A percentile compares a stretch with the other conserved stretches of the same genome.
Evolutionary conservation across 2,329 filamentous ascomycete species (phyloP).

Genomic region (Periconia digitata): DNA sequence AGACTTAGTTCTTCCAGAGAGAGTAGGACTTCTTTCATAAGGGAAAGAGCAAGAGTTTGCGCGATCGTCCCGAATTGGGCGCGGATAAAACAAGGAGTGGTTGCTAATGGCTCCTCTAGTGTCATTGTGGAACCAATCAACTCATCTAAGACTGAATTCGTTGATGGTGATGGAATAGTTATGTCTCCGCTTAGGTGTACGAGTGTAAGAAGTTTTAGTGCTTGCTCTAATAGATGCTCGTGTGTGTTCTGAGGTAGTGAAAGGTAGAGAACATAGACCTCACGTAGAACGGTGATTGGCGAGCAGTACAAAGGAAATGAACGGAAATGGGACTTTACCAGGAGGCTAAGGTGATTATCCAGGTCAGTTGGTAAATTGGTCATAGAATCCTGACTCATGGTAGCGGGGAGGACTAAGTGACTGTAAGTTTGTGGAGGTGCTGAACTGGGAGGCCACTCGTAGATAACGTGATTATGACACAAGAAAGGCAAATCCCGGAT

Average conservation of each 20-base stretch:
- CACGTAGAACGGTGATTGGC: conserved; percentile 32
- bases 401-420: conserved; percentile 40
- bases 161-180: conserved; percentile 20
- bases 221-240: conserved; percentile 29
- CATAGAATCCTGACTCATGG: conserved; percentile 24
- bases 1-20: conserved; percentile 34
- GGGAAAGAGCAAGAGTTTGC: conserved; percentile 29
- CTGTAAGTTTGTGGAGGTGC: conserved; percentile 15
- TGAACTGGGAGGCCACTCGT: conserved; percentile 38
- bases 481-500: conserved; percentile 19
- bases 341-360: conserved; percentile 33
- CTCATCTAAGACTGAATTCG: conserved; percentile 16
- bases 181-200: conserved; percentile 43
- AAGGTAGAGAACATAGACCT: conserved; percentile 36
- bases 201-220: conserved; percentile 42
- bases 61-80: conserved; percentile 40
- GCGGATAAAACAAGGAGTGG: conserved; percentile 44
- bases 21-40: conserved; percentile 39
- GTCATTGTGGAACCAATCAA: conserved; percentile 23
- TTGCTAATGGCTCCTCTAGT: conserved; percentile 11
- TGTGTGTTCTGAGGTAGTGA: conserved; percentile 19
- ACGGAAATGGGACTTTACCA: conserved; percentile 38
- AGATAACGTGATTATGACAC: conserved; percentile 39
- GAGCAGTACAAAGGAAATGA: conserved; percentile 40
- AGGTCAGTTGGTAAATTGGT: conserved; percentile 22